These are phyloP conservation scores for Coccinonectria pachysandricola DNA, from an alignment of 2,329 filamentous ascomycete genomes.

Conservation along the genomic window DNA sequence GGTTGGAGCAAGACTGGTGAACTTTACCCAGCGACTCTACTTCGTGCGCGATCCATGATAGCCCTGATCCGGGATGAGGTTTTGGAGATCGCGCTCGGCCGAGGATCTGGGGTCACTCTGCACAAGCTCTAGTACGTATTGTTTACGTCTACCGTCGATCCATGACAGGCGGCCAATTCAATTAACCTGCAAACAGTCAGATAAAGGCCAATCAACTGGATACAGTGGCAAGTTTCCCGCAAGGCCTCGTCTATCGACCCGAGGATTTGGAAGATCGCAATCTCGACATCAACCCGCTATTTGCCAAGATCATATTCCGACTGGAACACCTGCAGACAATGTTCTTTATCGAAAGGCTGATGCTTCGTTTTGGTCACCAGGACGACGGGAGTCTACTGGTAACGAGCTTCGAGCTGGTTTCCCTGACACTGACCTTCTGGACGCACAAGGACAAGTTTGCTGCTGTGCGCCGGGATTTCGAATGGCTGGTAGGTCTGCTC, in stretches of 20 bases:
- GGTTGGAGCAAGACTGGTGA: slow-evolving; percentile 42
- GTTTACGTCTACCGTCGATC: too few species aligned
- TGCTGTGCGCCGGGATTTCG: slow-evolving; percentile 32
- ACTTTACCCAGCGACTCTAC: slow-evolving; percentile 33
- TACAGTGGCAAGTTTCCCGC: slow-evolving; percentile 26
- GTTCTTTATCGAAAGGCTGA: slow-evolving; percentile 47
- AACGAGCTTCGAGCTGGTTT: slow-evolving; percentile 38
- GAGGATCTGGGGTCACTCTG: slow-evolving; percentile 5
- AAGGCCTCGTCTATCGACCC: slow-evolving; percentile 28
- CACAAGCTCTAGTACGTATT: slow-evolving; percentile 14
- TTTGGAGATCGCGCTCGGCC: slow-evolving; percentile 43
- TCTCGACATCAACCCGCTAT: slow-evolving; percentile 23
- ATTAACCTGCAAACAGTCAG: slow-evolving; percentile 15
- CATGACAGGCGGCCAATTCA: fast-evolving
- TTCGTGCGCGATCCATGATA: slow-evolving; percentile 36
- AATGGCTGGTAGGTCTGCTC: slow-evolving; percentile 38
- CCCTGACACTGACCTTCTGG: slow-evolving; percentile 36
- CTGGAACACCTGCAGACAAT: slow-evolving; percentile 45
- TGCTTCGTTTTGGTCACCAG: slow-evolving; percentile 33
- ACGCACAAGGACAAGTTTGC: slow-evolving; percentile 37
- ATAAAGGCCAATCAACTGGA: slow-evolving; percentile 25
- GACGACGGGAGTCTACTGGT: slow-evolving; percentile 30
- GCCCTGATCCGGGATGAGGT: slow-evolving; percentile 46
- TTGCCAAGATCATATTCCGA: slow-evolving; percentile 34
- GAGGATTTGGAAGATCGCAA: slow-evolving; percentile 26